Evolutionary conservation across 1,284 basidiomycete species (phyloP).

Genomic region (Waitea zeae): DNA sequence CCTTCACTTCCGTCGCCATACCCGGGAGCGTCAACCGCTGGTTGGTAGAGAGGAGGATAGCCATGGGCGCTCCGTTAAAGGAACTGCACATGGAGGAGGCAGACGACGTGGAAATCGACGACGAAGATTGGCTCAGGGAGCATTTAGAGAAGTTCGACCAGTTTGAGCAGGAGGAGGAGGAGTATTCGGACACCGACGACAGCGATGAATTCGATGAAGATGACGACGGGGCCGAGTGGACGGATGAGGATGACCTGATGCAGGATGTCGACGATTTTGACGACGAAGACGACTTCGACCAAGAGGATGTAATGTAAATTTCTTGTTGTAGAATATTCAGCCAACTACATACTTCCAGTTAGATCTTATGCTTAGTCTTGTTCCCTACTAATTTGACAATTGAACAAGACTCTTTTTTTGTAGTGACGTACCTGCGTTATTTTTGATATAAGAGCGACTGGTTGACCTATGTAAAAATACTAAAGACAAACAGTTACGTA

Average conservation of each 20-base stretch:
- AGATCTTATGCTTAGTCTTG: too few species aligned
- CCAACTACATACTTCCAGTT: too few species aligned
- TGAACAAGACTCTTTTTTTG: too few species aligned
- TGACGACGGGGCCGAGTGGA: slow-evolving; percentile 1
- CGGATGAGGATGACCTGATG: slow-evolving; percentile 4
- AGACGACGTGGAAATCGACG: slow-evolving; percentile 17
- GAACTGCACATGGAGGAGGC: slow-evolving; percentile 24
- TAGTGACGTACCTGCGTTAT: too few species aligned
- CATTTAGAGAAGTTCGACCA: slow-evolving; percentile 28
- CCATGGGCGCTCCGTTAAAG: slow-evolving; percentile 23
- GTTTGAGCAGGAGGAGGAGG: slow-evolving; percentile 18
- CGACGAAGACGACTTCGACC: slow-evolving; percentile 8
- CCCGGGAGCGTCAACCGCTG: slow-evolving; percentile 20
- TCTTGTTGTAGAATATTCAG: too few species aligned
- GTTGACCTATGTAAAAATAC: too few species aligned
- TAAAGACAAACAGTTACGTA: too few species aligned
- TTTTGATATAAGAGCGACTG: too few species aligned
- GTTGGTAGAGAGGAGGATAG: slow-evolving; percentile 24
- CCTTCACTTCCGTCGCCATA: slow-evolving; percentile 25
- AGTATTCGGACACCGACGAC: too few species aligned
- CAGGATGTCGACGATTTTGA: slow-evolving; percentile 5
- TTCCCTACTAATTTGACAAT: too few species aligned
- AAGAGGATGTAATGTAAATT: too few species aligned
- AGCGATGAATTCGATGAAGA: slow-evolving; percentile 4
- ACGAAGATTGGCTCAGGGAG: slow-evolving; percentile 26